phyloP scores from a whole-genome alignment of 441 rosid species.

The Euphorbia celastroides region DNA sequence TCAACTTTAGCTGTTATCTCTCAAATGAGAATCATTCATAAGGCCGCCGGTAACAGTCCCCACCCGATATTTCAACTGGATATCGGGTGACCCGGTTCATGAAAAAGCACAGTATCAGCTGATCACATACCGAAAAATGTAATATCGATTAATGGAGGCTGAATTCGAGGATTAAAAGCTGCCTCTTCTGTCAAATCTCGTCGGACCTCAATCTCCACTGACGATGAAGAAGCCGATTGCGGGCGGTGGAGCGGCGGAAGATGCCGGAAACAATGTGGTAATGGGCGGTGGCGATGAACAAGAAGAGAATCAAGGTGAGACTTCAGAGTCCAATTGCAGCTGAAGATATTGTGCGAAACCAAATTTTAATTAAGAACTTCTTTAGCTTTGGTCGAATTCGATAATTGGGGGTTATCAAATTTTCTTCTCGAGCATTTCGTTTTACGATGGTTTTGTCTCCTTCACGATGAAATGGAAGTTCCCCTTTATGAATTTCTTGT shows the following conservation, averaged over 20 bases:
- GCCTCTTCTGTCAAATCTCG: conserved; percentile 56
- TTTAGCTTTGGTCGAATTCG: too few species aligned
- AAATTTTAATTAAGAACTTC: too few species aligned
- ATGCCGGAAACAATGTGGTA: conserved; percentile 24
- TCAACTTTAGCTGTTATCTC: too few species aligned
- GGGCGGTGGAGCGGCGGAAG: conserved; percentile 27
- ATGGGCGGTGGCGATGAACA: conserved; percentile 25
- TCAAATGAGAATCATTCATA: too few species aligned
- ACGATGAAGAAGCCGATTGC: conserved; percentile 31
- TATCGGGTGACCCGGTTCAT: too few species aligned
- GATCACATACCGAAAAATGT: too few species aligned
- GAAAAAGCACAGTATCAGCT: too few species aligned
- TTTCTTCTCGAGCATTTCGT: neutral
- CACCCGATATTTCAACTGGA: too few species aligned
- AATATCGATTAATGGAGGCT: too few species aligned
- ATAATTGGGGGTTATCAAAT: neutral
- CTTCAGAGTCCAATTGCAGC: conserved; percentile 44
- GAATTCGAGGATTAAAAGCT: too few species aligned
- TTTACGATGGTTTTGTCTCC: neutral
- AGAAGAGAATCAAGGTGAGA: conserved; percentile 28
- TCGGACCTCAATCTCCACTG: conserved; percentile 33
- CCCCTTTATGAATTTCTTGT: neutral
- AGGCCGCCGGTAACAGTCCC: too few species aligned
- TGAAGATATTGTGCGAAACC: conserved; percentile 40
- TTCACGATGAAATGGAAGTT: neutral